A percentile compares a stretch with the other conserved stretches of the same genome.
These are phyloP conservation scores for Angomonas ambiguus DNA, from an alignment of 208 protist genomes.

Conservation along the genomic window DNA sequence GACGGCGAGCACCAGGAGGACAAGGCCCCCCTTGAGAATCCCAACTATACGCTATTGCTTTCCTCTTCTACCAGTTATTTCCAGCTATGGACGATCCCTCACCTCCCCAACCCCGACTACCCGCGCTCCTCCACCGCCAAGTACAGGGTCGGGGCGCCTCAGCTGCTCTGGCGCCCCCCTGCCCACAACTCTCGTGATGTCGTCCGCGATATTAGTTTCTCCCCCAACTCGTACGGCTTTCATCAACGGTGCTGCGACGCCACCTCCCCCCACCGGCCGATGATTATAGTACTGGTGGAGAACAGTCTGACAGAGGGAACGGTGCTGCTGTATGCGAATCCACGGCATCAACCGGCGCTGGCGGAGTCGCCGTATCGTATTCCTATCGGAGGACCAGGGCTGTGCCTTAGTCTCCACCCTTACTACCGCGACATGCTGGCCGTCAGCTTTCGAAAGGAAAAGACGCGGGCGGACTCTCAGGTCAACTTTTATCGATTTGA, in stretches of 20 bases:
- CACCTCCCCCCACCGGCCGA: constrained; percentile 37
- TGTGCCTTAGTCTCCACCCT: constrained; percentile 68
- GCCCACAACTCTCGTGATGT: constrained; percentile 44
- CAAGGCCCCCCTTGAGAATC: no score
- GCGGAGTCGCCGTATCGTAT: constrained; percentile 50
- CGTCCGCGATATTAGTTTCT: constrained; percentile 74
- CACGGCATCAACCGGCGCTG: constrained; percentile 62
- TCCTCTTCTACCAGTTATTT: constrained; percentile 65
- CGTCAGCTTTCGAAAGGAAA: constrained; percentile 62
- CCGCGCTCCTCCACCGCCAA: no score
- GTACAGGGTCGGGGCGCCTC: constrained; percentile 19
- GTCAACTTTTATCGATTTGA: constrained; percentile 40
- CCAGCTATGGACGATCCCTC: constrained; percentile 76
- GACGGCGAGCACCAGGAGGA: no score
- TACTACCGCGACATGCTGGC: constrained; percentile 75
- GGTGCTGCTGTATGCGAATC: constrained; percentile 74
- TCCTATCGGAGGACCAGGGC: constrained; percentile 45
- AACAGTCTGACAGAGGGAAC: constrained; percentile 39
- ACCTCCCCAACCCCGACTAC: constrained; percentile 20
- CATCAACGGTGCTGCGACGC: not conserved
- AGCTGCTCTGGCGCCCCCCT: constrained; percentile 66
- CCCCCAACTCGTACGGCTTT: constrained; percentile 17
- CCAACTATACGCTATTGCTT: constrained; percentile 81
- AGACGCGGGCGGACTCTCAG: constrained; percentile 59
- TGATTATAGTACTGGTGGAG: constrained; percentile 70